phyloP scores from a whole-genome alignment of 1,284 basidiomycete genomes.

The Fistulina hepatica region DNA sequence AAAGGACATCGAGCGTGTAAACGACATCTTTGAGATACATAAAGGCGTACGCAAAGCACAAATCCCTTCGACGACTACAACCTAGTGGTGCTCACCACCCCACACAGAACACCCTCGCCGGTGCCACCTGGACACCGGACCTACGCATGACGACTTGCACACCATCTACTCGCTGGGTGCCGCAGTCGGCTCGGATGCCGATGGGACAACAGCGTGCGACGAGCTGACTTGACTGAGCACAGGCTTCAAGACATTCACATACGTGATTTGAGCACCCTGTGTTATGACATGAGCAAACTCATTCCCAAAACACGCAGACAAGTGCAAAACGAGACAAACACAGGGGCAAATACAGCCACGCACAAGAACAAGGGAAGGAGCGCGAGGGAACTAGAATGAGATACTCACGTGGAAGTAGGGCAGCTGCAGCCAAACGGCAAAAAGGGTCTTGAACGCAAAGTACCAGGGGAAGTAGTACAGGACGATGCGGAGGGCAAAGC shows the following conservation, averaged over 20 bases:
- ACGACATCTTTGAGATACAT: too few relatives aligned
- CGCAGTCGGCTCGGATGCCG: constrained; percentile 23
- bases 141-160: too few relatives aligned
- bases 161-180: constrained; percentile 16
- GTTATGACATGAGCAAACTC: constrained; percentile 4
- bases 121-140: too few relatives aligned
- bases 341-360: not conserved
- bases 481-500: constrained; percentile 59
- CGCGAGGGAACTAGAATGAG: constrained; percentile 6
- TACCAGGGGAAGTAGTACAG: constrained; percentile 86
- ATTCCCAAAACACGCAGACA: constrained; percentile 11
- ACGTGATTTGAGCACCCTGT: constrained; percentile 67
- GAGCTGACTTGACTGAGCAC: constrained; percentile 44
- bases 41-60: too few relatives aligned
- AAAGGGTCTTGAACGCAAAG: constrained; percentile 80
- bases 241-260: constrained; percentile 59
- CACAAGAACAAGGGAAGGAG: not conserved
- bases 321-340: constrained; percentile 8
- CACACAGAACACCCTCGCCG: too few relatives aligned
- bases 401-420: constrained; percentile 66
- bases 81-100: too few relatives aligned
- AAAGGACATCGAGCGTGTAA: too few relatives aligned
- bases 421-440: constrained; percentile 81
- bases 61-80: too few relatives aligned
- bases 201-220: constrained; percentile 25